phyloP scores from a whole-genome alignment of 108 stramenopile genomes.

The Fragilariopsis cylindrus region DNA sequence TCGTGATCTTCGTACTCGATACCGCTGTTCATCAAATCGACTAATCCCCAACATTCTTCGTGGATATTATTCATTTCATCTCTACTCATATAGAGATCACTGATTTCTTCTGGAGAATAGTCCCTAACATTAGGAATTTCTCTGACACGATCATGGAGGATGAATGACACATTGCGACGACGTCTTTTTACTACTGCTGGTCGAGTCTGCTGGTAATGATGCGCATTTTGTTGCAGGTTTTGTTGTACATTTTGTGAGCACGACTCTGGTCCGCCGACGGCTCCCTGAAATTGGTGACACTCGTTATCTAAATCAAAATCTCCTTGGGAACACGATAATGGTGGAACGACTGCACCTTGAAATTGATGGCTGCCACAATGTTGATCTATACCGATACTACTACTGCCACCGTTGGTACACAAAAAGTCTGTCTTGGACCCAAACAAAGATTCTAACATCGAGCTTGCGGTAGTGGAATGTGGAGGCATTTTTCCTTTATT shows the following conservation, averaged over 20 bases:
- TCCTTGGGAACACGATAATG: too few species aligned
- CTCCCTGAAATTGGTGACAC: too few species aligned
- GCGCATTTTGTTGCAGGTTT: neutral
- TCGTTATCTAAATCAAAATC: too few species aligned
- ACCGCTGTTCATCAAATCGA: conserved; percentile 38
- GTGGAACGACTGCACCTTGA: too few species aligned
- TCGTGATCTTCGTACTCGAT: conserved; percentile 32
- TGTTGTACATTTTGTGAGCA: neutral
- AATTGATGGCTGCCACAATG: neutral
- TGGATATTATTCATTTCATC: conserved; percentile 35
- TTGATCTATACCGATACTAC: neutral
- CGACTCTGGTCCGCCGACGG: neutral
- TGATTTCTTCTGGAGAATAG: neutral
- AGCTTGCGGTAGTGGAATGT: neutral
- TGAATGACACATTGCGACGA: conserved; percentile 1
- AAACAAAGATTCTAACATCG: conserved; percentile 11
- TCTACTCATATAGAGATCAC: conserved; percentile 22
- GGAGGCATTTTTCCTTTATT: neutral
- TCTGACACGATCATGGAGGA: neutral
- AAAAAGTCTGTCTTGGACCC: conserved; percentile 1
- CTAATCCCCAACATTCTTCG: conserved; percentile 32
- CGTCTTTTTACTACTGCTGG: neutral
- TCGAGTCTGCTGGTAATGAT: too few species aligned
- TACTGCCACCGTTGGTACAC: conserved; percentile 6
- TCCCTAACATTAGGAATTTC: conserved; percentile 6